These are phyloP conservation scores for Parachaetomium inaequale DNA, from an alignment of 495 filamentous ascomycete genomes.

Conservation along the genomic window DNA sequence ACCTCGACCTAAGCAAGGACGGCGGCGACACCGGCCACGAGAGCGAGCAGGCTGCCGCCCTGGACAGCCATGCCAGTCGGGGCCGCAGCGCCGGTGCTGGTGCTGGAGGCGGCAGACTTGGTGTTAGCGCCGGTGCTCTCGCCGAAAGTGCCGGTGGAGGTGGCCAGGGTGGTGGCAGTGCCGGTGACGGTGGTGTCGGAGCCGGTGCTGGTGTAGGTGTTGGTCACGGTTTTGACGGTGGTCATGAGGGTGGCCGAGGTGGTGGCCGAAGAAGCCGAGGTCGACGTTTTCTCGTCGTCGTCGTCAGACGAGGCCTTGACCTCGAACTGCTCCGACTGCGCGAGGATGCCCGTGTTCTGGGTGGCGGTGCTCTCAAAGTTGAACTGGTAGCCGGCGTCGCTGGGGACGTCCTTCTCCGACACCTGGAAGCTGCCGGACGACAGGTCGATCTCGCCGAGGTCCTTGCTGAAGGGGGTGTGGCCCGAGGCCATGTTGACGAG, in stretches of 20 bases:
- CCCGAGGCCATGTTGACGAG: conserved; percentile 35
- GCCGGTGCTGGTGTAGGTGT: neutral
- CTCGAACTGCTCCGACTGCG: conserved; percentile 34
- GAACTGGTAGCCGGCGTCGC: conserved; percentile 29
- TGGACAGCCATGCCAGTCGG: conserved; percentile 11
- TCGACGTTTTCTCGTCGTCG: conserved; percentile 10
- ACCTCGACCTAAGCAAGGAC: conserved; percentile 14
- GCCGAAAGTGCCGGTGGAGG: conserved; percentile 1
- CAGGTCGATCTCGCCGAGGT: conserved; percentile 32
- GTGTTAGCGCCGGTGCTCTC: neutral
- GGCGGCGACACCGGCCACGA: conserved; percentile 20
- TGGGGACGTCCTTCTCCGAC: conserved; percentile 17
- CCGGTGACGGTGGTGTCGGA: neutral
- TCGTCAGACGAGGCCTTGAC: conserved; percentile 12
- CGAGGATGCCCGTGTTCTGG: conserved; percentile 30
- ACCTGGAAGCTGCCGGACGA: conserved; percentile 22
- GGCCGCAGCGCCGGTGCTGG: conserved; percentile 8
- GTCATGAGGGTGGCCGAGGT: neutral
- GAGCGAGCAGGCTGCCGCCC: conserved; percentile 19
- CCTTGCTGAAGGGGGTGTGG: conserved; percentile 29
- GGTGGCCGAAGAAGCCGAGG: neutral
- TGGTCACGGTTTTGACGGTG: conserved; percentile 4
- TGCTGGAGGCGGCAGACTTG: neutral
- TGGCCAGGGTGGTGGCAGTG: conserved; percentile 4
- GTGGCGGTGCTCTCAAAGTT: conserved; percentile 29